phyloP scores from a whole-genome alignment of 2,329 filamentous ascomycete genomes.

The Arthrobotrys sphaeroides region DNA sequence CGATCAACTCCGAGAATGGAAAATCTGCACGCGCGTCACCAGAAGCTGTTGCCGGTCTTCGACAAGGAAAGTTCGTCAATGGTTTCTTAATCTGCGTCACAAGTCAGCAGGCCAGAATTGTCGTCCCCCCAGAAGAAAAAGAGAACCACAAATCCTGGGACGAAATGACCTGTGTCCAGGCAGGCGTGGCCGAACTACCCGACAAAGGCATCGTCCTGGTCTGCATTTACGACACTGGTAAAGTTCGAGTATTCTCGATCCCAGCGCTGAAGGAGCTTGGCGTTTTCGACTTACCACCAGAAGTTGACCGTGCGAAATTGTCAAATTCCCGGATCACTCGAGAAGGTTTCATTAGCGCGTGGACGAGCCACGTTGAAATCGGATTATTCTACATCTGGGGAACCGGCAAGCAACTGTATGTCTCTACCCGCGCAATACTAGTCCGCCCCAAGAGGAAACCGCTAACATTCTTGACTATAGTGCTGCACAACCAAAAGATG shows the following conservation, averaged over 20 bases:
- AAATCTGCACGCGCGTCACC: constrained; percentile 79
- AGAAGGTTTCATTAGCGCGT: constrained; percentile 80
- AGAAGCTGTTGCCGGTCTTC: constrained; percentile 76
- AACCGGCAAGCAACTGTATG: constrained; percentile 71
- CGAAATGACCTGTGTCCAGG: constrained; percentile 77
- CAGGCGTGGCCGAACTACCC: constrained; percentile 77
- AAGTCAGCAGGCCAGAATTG: constrained; percentile 78
- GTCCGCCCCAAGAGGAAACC: background rate
- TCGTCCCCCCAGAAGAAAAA: constrained; percentile 83
- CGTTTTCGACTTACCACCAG: constrained; percentile 20
- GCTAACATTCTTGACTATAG: background rate
- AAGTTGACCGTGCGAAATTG: constrained; percentile 27
- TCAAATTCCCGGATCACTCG: constrained; percentile 50
- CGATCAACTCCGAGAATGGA: constrained; percentile 81
- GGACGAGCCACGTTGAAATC: constrained; percentile 87
- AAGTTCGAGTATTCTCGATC: constrained; percentile 82
- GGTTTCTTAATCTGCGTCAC: constrained; percentile 84
- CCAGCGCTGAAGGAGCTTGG: constrained; percentile 87
- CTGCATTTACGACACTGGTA: constrained; percentile 84
- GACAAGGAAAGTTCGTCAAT: constrained; percentile 77
- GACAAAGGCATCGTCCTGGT: constrained; percentile 80
- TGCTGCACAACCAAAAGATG: constrained; percentile 66
- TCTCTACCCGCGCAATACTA: background rate
- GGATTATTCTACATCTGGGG: constrained; percentile 87
- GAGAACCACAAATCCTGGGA: constrained; percentile 91